phyloP scores from a whole-genome alignment of 208 protist genomes.

The Trypanosoma melophagium region DNA sequence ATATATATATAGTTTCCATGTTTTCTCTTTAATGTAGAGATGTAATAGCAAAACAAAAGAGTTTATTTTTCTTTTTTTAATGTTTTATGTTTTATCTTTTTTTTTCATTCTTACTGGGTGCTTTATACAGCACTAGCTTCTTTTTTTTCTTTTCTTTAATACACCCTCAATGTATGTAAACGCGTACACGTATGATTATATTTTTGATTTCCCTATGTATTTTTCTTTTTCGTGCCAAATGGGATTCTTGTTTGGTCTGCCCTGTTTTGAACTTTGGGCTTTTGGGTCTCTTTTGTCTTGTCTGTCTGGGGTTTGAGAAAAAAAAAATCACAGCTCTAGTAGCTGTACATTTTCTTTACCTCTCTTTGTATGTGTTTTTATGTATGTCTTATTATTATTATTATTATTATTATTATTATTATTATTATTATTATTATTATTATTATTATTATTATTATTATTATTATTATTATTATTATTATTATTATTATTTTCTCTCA shows the following conservation, averaged over 20 bases:
- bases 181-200: conserved; percentile 2
- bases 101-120: background rate
- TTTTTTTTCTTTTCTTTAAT: conserved; percentile 11
- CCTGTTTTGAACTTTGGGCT: background rate
- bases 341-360: background rate
- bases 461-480: too few relatives aligned
- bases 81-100: background rate
- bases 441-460: too few relatives aligned
- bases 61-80: conserved; percentile 17
- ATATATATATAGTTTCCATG: conserved; percentile 1
- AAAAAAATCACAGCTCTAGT: too few relatives aligned
- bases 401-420: too few relatives aligned
- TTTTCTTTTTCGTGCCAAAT: background rate
- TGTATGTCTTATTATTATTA: too few relatives aligned
- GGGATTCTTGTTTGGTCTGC: too few relatives aligned
- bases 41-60: background rate
- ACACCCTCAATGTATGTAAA: background rate
- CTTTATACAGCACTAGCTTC: background rate
- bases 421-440: too few relatives aligned
- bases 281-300: background rate
- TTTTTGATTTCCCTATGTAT: conserved; percentile 14
- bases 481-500: too few relatives aligned
- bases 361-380: conserved; percentile 3
- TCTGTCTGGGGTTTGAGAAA: too few relatives aligned
- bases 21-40: background rate